Evolutionary conservation across 306 rosid genomes (phyloP), one percentile per base, ranked within the genome.

Genomic region (Vigna nakashimae): DNA sequence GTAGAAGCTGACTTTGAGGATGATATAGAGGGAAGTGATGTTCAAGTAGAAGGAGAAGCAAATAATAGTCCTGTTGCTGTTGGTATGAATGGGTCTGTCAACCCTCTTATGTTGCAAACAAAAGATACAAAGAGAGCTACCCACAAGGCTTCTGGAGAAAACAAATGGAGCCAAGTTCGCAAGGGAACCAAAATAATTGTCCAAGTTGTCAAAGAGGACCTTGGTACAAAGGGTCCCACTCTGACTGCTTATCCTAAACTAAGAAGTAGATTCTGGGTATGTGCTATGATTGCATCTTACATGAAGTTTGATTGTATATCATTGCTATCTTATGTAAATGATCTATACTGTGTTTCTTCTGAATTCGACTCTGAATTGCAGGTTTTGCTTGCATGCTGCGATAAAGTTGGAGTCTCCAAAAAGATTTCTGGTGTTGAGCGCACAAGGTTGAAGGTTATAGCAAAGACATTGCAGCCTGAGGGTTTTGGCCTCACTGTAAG

Each of bases 251-350:
- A 86, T 81, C 98, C 99, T 67, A 89, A 79, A 84, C 83, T 95
- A 81, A 87, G 85, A 87, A 92, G 99, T 86, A 88, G 99, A 90
- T 95, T 95, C 93, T 95, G 98, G 99, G 98, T 95, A 88, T 68
- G 84, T 79, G 14, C 34, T 71, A 38, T 52, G 69, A 32, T 55
- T 77, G 58, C 77, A 74, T 77, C 49, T 52, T 42, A 26, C 9
- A 20, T 60, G 38, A 80, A 53, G 65, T 76, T 69, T 17, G 71
- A 42, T 67, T 69, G 2, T 50, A 30, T 58, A 50, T 60, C 73
- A 50, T 70, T 79, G 66, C 71, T 50, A 15, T 67, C 53, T 69
- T 84, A 68, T 75, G 34, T 73, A 46, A 72, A 62, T 75, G 20
- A 15, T 49, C 74, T 49, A 49, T 45, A 18, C 20, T 18, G 6